Base-by-base conservation (phyloP, 2,329 filamentous ascomycete species). In the Arthrobotrys iridis region DNA sequence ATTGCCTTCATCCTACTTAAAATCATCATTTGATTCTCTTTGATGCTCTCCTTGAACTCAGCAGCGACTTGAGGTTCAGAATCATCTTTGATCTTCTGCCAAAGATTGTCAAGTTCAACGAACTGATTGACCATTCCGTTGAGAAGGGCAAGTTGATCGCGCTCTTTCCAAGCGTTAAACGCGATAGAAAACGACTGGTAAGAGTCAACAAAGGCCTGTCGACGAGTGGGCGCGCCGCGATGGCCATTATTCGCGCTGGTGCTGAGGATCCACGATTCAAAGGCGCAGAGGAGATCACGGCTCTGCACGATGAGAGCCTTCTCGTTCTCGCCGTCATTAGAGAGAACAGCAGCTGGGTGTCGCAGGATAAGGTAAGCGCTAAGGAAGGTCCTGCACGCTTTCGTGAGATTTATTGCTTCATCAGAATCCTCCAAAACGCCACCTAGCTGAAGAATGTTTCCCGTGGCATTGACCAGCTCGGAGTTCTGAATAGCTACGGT, bases 91-190 rank as follows among this genome's bases (percentile, higher is more conserved):
- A 95, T 91, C 1, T 90, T 91, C 80, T 93, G 90, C 85, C 91
- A 91, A 52, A 94, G 94, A 35, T 90, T 90, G 79, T 95, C 92
- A 1, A 95, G 86, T 80, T 93, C 91, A 15, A 93, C 91, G 81
- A 94, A 93, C 77, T 93, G 91, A 79, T 92, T 87, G n/a, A 94
- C 86, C 91, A 95, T 93, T 65, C 92, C 90, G 79, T 93, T 90
- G 60, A 94, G 88, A 3, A 95, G 84, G 0, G 91, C 89, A 63
- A 89, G 89, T 0, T 91, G 92, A 80, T 94, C 92, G 60, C 91
- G 87, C 1, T 91, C 89, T 82, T 93, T 93, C 92, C 92, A 95
- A 2, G 91, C 89, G 74, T 92, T 91, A 80, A 95, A 93, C 0
- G 91, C 91, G 62, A 91, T 90, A 78, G 90, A 88, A 78, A 93